Evolutionary conservation across 768 basidiomycete species (phyloP).

Genomic region (Omphalotus guepiniiformis): DNA sequence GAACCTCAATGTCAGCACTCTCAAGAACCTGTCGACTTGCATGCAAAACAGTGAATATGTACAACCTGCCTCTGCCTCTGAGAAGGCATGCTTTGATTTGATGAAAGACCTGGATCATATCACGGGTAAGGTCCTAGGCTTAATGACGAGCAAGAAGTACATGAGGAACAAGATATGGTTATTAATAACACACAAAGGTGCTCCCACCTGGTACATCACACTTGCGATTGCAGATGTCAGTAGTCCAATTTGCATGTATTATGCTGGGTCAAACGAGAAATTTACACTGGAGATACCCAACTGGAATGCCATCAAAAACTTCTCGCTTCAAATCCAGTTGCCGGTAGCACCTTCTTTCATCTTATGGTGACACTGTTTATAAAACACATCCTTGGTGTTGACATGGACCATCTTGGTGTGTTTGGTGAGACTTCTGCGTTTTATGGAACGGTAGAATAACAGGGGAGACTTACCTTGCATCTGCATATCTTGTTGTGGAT

Average conservation of each 20-base stretch:
- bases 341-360: too few relatives aligned
- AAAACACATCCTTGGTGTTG: too few relatives aligned
- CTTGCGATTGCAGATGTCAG: slow-evolving; percentile 28
- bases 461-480: neutral
- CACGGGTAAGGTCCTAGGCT: slow-evolving; percentile 24
- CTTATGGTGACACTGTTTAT: too few relatives aligned
- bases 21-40: slow-evolving; percentile 15
- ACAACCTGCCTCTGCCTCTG: slow-evolving; percentile 22
- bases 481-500: neutral
- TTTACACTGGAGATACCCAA: too few relatives aligned
- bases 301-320: too few relatives aligned
- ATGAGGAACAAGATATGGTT: slow-evolving; percentile 32
- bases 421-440: slow-evolving; percentile 16
- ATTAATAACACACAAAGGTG: slow-evolving; percentile 13
- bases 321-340: too few relatives aligned
- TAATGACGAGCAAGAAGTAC: too few relatives aligned
- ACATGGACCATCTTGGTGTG: too few relatives aligned
- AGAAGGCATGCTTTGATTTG: slow-evolving; percentile 31
- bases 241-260: too few relatives aligned
- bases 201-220: slow-evolving; percentile 32
- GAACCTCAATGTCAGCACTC: too few relatives aligned
- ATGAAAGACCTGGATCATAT: slow-evolving; percentile 32
- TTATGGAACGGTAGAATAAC: neutral
- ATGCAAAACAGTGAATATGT: slow-evolving; percentile 22
- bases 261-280: too few relatives aligned